Evolutionary conservation across 805 yeast genomes (phyloP).

Genomic region (Starmerella potacharoeniae): DNA sequence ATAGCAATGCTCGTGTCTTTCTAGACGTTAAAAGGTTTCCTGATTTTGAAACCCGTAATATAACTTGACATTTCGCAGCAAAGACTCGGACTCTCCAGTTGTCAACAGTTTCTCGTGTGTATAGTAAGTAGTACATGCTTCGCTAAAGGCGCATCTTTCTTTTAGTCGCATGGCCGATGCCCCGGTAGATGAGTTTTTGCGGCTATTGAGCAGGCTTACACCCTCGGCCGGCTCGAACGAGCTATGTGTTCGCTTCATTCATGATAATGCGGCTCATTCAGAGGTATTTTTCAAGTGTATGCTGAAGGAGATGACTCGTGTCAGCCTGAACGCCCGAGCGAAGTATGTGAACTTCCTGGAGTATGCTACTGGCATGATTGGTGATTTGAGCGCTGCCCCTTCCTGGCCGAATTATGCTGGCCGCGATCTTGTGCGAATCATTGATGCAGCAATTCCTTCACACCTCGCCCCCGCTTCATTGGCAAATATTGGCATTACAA

Average conservation of each 20-base stretch:
- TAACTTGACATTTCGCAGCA: too few species aligned
- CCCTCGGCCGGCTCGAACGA: conserved; percentile 39
- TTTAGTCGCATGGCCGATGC: conserved; percentile 3
- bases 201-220: conserved; percentile 49
- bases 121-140: too few species aligned
- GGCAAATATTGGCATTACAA: conserved; percentile 20
- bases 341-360: conserved; percentile 63
- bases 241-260: conserved; percentile 22
- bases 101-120: too few species aligned
- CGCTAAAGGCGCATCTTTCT: neutral
- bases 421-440: conserved; percentile 11
- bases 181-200: conserved; percentile 50
- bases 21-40: too few species aligned
- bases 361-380: conserved; percentile 32
- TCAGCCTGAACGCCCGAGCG: conserved; percentile 44
- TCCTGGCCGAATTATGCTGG: conserved; percentile 7
- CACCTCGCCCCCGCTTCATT: conserved; percentile 21
- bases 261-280: conserved; percentile 39
- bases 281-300: conserved; percentile 63
- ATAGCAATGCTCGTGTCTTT: too few species aligned
- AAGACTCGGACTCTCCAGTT: too few species aligned
- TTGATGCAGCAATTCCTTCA: conserved; percentile 22
- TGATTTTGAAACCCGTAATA: too few species aligned
- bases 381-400: conserved; percentile 5
- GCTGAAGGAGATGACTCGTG: conserved; percentile 42